Conservation (phyloP, 441 rosid species). For the Dalechampia spathulata region DNA sequence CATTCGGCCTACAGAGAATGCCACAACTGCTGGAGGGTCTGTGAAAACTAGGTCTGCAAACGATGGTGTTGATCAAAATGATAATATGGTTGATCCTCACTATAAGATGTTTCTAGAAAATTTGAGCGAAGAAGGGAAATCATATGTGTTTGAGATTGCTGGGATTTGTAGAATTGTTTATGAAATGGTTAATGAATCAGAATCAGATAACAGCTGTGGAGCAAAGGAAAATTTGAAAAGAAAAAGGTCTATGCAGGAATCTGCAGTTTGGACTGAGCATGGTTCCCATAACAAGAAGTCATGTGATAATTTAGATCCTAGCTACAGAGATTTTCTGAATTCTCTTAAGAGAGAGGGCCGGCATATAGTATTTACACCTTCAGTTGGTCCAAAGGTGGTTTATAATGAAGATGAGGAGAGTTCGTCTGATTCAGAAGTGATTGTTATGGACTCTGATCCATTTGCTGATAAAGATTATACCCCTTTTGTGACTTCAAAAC, state of each 20-base stretch:
- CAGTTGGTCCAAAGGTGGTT: conserved; percentile 15
- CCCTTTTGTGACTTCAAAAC: conserved; percentile 31
- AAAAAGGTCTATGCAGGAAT: conserved; percentile 3
- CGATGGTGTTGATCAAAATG: conserved; percentile 5
- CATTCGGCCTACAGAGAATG: background rate
- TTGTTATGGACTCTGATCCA: conserved; percentile 32
- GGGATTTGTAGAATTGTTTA: conserved; percentile 12
- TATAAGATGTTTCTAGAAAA: conserved; percentile 31
- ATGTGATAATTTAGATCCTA: conserved; percentile 10
- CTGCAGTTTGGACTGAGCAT: background rate
- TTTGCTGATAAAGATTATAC: conserved; percentile 20
- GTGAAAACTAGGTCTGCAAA: background rate
- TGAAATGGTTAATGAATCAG: conserved; percentile 11
- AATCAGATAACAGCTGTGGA: conserved; percentile 4
- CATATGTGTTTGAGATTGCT: conserved; percentile 26
- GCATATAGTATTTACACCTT: conserved; percentile 8
- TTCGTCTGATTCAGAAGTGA: conserved; percentile 46
- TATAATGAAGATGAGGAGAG: conserved; percentile 25
- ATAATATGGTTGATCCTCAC: conserved; percentile 17
- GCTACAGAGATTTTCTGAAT: conserved; percentile 4
- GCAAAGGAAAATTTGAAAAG: conserved; percentile 8
- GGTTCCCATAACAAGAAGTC: conserved; percentile 1
- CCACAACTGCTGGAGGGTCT: background rate
- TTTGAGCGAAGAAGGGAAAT: conserved; percentile 13
- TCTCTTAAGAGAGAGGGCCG: conserved; percentile 17